Evolutionary conservation across 192 early-diverging fungal species (phyloP).

Genomic region (Chytriomyces hyalinus): DNA sequence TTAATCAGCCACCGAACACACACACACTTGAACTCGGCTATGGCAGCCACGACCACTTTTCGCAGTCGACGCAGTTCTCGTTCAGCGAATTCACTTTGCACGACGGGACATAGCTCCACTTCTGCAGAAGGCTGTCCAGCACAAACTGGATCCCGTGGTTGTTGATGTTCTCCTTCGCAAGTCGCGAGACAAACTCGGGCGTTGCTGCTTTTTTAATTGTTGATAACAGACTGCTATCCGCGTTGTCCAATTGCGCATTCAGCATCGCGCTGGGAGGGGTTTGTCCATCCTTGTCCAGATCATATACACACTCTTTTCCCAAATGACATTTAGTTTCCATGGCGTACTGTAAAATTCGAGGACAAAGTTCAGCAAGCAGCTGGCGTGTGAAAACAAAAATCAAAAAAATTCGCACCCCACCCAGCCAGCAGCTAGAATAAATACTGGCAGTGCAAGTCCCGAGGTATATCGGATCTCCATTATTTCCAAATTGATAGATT

Average conservation of each 20-base stretch:
- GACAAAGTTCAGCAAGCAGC: conserved; percentile 55
- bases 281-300: conserved; percentile 29
- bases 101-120: conserved; percentile 14
- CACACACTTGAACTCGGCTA: not conserved
- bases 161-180: conserved; percentile 26
- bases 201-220: no score
- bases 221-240: not conserved
- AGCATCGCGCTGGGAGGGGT: not conserved
- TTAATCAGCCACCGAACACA: not conserved
- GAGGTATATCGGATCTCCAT: conserved; percentile 88
- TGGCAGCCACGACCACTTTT: conserved; percentile 23
- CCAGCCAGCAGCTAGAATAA: conserved; percentile 21
- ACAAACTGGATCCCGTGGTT: conserved; percentile 37
- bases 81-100: conserved; percentile 10
- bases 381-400: conserved; percentile 25
- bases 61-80: conserved; percentile 19
- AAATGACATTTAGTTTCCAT: conserved; percentile 86
- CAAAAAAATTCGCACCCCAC: conserved; percentile 20
- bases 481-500: conserved; percentile 89
- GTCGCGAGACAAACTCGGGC: not conserved
- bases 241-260: not conserved
- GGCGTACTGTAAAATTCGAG: conserved; percentile 71
- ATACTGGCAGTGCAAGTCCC: conserved; percentile 67
- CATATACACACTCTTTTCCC: conserved; percentile 62
- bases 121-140: conserved; percentile 13